Evolutionary conservation across 2,329 filamentous ascomycete genomes (phyloP), one percentile per base, ranked within the genome.

Genomic region (Curvularia spicifera): DNA sequence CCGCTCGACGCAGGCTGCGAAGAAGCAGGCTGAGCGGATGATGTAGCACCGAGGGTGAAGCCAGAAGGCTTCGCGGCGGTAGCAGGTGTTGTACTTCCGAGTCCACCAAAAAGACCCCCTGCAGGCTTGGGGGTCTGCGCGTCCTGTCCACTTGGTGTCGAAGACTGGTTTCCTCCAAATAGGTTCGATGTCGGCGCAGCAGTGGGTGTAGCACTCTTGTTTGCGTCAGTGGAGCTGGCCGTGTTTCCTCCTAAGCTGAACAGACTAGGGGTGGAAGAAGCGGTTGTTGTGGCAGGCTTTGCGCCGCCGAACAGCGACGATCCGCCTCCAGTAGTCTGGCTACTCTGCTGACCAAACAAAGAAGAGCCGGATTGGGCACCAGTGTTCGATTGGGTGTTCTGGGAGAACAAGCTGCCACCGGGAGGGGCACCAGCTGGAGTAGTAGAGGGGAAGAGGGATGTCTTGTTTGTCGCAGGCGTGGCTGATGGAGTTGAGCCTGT

Each of bases 371-470:
- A 47, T 44, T 57, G 48, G n/a, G 57, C 53, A 51, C 60, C 60
- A 12, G 58, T 29, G 46, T 53, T 61, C 53, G 67, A 60, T 33
- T 69, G 67, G 18, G 49, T 60, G 57, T 55, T 66, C 33, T 68
- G 63, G 15, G 57, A 68, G 53, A 76, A 77, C 10, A 76, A 39
- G 54, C 56, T 71, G 44, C 53, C 54, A 12, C 72, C 73, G 12
- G 75, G 73, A 44, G 76, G 76, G 22, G 72, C 69, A 47, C 75
- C 76, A n/a, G 75, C 75, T 43, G 76, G 76, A 10, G 75, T 78
- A 4, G 76, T 78, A 3, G 76, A 77, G n/a, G 68, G 66, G 29
- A 77, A 68, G 35, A 68, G 65, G n/a, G 71, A 71, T 12, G 77
- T 74, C 63, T 78, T 78, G 42, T 65, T 72, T 18, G 70, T 45